Base-by-base conservation (phyloP, 768 basidiomycete species). In the Collybia sordida region DNA sequence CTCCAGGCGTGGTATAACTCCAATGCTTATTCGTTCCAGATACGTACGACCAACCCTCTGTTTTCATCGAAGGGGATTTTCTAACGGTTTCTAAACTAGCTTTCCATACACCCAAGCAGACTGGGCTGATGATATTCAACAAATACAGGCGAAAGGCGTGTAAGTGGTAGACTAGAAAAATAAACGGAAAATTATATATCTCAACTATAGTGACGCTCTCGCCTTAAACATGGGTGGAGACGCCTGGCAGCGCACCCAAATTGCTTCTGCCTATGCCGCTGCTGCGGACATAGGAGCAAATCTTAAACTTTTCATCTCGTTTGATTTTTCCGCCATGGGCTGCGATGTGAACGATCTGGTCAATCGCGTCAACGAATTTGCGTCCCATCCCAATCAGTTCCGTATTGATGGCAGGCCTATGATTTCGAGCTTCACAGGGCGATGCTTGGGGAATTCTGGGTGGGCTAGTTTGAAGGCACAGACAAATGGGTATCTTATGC, bases 151-250 rank as follows among this genome's bases (percentile, higher is more conserved):
- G 22, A 71, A 67, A 41, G 73, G 74, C 45, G 63, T 75, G 76
- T 78, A 62, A 19, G 75, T 67, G 35, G 3, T 31, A 42, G 7
- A 18, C 22, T 31, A 6, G 3, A 6, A 12, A 31, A 4, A 6
- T 12, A 31, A 31, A 7, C 14, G 9, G 9, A 12, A 3, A 4
- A 11, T 14, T 31, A 3, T 31, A 31, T 11, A 31, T 11, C 25
- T 27, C 25, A 27, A 31, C 14, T 14, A 31, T 47, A 79, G 75
- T 14, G 83, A 86, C 53, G 86, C 79, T 0, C 73, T 86, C 46
- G 84, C 84, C 0, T 65, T 86, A 21, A 88, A 88, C 64, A 69
- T 85, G 38, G 85, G 86, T 34, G 65, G 68, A 4, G 74, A 79
- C 50, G 54, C 63, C 11, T 86, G 83, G 79, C 77, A 83, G 54